A percentile compares a stretch with the other conserved stretches of the same genome.
Evolutionary conservation across 805 yeast species (phyloP).

Genomic region (Komagataella ulmi): DNA sequence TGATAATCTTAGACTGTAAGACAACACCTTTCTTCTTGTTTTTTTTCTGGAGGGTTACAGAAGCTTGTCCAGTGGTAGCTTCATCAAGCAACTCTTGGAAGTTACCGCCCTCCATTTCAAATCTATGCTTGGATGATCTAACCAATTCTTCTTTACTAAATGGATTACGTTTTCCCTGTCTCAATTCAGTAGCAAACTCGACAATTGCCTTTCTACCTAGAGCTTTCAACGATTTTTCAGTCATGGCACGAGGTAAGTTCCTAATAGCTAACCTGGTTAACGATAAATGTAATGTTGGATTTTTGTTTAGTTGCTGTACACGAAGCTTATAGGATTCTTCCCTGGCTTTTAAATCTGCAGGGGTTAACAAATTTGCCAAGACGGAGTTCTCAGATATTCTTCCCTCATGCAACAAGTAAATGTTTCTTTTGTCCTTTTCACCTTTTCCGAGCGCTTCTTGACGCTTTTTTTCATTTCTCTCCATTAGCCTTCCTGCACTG

Average conservation of each 20-base stretch:
- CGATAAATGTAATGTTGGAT: constrained; percentile 87
- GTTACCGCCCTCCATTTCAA: constrained; percentile 20
- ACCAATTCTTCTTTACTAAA: constrained; percentile 77
- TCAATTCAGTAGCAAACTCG: constrained; percentile 84
- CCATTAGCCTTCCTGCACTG: constrained; percentile 63
- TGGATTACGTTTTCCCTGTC: constrained; percentile 61
- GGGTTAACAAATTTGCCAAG: constrained; percentile 54
- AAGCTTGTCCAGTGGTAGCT: constrained; percentile 15
- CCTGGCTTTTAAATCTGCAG: constrained; percentile 72
- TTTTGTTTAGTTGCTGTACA: constrained; percentile 80
- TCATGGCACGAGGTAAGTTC: constrained; percentile 88
- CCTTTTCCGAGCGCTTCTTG: constrained; percentile 67
- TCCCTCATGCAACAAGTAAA: constrained; percentile 87
- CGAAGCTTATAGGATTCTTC: constrained; percentile 79
- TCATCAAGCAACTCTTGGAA: constrained; percentile 14
- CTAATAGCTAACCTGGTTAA: constrained; percentile 90
- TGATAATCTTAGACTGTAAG: constrained; percentile 83
- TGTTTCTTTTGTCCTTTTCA: constrained; percentile 71
- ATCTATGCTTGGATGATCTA: constrained; percentile 63
- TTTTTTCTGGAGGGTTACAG: constrained; percentile 21
- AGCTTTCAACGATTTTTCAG: constrained; percentile 76
- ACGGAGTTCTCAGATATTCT: constrained; percentile 72
- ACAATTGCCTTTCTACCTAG: constrained; percentile 92
- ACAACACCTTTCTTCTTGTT: constrained; percentile 82
- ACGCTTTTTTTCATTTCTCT: constrained; percentile 60